Percentiles rank a stretch among this genome's conserved stretches.
Evolutionary conservation across 169 alveolate genomes (phyloP).

Genomic region (Plasmodium vivax): DNA sequence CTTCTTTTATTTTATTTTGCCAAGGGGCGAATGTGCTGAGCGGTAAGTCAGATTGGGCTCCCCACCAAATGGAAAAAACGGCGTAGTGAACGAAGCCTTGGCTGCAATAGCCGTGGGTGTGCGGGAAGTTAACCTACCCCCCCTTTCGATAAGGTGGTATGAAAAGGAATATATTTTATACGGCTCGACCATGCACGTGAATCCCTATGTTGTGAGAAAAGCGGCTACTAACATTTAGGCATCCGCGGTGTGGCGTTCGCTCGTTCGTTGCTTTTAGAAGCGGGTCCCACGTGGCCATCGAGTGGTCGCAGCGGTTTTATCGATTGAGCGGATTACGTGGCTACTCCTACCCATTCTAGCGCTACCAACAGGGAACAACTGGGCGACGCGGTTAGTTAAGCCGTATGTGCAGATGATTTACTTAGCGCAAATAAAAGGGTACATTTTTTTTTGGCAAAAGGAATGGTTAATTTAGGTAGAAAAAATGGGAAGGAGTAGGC

Average conservation of each 20-base stretch:
- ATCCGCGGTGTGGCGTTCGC: background rate
- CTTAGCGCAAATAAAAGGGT: background rate
- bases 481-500: background rate
- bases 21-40: background rate
- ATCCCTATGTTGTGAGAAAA: background rate
- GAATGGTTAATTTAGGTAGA: background rate
- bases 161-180: background rate
- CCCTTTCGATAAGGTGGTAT: background rate
- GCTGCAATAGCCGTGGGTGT: background rate
- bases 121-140: background rate
- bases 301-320: background rate
- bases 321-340: background rate
- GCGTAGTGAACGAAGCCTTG: background rate
- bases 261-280: background rate
- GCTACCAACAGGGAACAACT: background rate
- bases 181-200: background rate
- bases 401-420: background rate
- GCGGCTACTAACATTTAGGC: background rate
- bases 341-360: background rate
- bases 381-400: background rate
- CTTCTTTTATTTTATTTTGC: too few relatives aligned
- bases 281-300: background rate
- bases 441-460: background rate
- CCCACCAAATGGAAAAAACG: background rate
- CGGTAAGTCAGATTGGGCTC: background rate